These are phyloP conservation scores for Salix koriyanagi DNA, from an alignment of 345 rosid species.

Conservation along the genomic window DNA sequence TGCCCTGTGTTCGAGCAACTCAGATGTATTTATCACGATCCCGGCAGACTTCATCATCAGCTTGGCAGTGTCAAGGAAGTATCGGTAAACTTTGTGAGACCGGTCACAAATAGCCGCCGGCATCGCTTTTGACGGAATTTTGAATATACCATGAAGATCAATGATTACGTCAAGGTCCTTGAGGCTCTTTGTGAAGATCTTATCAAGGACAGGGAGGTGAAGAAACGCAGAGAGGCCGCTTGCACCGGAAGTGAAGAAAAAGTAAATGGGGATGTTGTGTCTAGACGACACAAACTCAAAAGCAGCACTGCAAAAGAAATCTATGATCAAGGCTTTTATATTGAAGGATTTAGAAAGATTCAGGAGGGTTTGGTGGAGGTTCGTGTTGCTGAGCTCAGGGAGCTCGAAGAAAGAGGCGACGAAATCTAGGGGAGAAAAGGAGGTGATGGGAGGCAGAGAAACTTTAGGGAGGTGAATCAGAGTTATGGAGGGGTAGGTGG, in stretches of 20 bases:
- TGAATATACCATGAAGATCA: slow-evolving; percentile 44
- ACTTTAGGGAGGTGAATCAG: slow-evolving; percentile 44
- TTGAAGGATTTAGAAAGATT: slow-evolving; percentile 28
- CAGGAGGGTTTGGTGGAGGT: slow-evolving; percentile 35
- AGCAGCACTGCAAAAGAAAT: slow-evolving; percentile 45
- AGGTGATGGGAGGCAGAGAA: slow-evolving; percentile 23
- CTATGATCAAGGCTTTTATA: slow-evolving; percentile 35
- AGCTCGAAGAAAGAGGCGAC: slow-evolving; percentile 33
- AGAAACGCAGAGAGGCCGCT: slow-evolving; percentile 30
- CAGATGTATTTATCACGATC: slow-evolving; percentile 31
- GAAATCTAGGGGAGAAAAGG: slow-evolving; percentile 23
- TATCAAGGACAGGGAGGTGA: slow-evolving; percentile 32
- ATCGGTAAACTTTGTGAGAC: slow-evolving; percentile 21
- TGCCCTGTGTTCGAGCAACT: slow-evolving; percentile 24
- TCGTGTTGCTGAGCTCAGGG: slow-evolving; percentile 35
- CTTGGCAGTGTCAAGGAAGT: slow-evolving; percentile 7
- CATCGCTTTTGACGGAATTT: slow-evolving; percentile 24
- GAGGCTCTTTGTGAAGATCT: slow-evolving; percentile 26
- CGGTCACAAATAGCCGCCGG: slow-evolving; percentile 29
- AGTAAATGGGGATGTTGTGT: slow-evolving; percentile 42
- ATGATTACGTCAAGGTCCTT: slow-evolving; percentile 32
- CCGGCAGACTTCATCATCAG: slow-evolving; percentile 31
- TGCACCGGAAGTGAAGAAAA: slow-evolving; percentile 44
- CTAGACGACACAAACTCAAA: slow-evolving; percentile 17
- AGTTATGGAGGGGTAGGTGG: slow-evolving; percentile 39